A percentile compares a stretch with the other conserved stretches of the same genome.
Evolutionary conservation across 2,329 filamentous ascomycete genomes (phyloP).

Genomic region (Pseudopithomyces chartarum): DNA sequence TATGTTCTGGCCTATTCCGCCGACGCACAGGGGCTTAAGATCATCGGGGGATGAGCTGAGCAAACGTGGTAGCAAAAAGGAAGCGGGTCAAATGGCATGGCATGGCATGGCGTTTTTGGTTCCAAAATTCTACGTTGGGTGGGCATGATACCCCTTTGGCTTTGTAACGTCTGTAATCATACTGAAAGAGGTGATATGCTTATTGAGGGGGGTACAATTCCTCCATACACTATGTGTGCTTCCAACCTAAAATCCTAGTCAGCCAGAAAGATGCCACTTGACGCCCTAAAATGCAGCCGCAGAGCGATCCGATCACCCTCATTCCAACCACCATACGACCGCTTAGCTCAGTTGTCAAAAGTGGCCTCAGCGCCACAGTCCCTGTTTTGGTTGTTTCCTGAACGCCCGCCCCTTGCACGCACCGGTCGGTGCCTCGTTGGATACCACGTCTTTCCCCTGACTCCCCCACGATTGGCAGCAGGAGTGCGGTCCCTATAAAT

Average conservation of each 20-base stretch:
- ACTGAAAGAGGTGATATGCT: background rate
- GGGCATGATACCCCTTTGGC: slow-evolving; percentile 24
- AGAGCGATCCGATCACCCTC: background rate
- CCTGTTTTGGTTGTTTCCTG: too few species aligned
- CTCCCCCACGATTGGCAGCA: too few species aligned
- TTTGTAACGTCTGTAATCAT: background rate
- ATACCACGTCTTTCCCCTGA: too few species aligned
- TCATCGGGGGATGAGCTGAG: slow-evolving; percentile 59
- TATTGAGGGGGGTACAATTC: background rate
- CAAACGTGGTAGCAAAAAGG: background rate
- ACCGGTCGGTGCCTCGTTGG: too few species aligned
- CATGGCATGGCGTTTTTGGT: slow-evolving; percentile 8
- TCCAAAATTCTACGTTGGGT: slow-evolving; percentile 1
- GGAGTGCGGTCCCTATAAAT: background rate
- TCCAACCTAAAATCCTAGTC: background rate
- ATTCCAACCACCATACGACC: background rate
- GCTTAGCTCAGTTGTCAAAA: background rate
- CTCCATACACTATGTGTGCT: background rate
- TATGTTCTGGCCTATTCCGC: slow-evolving; percentile 75
- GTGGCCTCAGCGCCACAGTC: too few species aligned
- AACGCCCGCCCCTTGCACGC: too few species aligned
- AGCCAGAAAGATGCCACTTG: background rate
- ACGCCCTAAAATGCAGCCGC: slow-evolving; percentile 11
- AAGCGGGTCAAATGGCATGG: background rate
- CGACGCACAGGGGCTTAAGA: slow-evolving; percentile 69